Conservation (phyloP, 192 early-diverging fungal species). For the Coemansia sp. region DNA sequence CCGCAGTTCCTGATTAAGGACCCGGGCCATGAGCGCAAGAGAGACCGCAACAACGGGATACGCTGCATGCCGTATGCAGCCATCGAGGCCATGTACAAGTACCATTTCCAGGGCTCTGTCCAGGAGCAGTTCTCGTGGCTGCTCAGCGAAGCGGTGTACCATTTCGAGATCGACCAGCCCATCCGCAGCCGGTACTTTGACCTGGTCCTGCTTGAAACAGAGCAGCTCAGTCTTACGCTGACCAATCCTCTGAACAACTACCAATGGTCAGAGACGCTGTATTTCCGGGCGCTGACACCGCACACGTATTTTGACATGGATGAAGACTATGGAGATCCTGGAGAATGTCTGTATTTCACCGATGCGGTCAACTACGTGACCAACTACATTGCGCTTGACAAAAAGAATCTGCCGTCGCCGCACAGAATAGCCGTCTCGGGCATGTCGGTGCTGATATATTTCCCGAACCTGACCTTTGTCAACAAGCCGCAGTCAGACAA, state of each 20-base stretch:
- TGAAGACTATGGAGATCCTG: not conserved
- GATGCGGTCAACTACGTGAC: not conserved
- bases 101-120: constrained; percentile 22
- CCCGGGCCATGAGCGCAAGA: not conserved
- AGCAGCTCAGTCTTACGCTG: not conserved
- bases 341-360: not conserved
- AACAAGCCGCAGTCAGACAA: not conserved
- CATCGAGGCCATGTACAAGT: constrained; percentile 14
- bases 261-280: not conserved
- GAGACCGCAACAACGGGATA: not conserved
- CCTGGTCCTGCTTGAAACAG: constrained; percentile 21
- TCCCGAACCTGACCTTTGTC: constrained; percentile 11
- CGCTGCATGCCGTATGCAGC: constrained; percentile 23
- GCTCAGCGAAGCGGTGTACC: constrained; percentile 1
- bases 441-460: constrained; percentile 14
- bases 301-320: not conserved
- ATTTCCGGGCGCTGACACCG: not conserved
- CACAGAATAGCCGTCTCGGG: not conserved
- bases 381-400: not conserved
- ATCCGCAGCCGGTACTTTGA: constrained; percentile 31
- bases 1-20: constrained; percentile 21
- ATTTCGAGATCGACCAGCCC: constrained; percentile 19
- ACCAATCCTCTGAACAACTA: not conserved
- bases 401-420: not conserved
- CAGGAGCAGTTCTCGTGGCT: constrained; percentile 33